phyloP scores from a whole-genome alignment of 2,329 filamentous ascomycete genomes.

The Fusarium robinianum region DNA sequence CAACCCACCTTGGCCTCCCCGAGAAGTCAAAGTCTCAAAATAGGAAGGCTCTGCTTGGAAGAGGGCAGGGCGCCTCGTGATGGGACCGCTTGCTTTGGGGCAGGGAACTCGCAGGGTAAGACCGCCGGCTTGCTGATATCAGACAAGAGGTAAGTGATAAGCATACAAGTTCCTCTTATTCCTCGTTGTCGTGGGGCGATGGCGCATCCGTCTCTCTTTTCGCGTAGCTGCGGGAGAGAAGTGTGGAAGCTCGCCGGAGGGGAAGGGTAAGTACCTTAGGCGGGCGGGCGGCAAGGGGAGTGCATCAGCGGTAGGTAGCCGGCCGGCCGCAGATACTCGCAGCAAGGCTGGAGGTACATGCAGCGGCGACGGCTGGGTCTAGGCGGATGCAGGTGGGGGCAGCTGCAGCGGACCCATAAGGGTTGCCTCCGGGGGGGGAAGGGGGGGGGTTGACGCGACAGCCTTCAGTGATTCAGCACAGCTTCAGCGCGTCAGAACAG shows the following conservation, averaged over 20 bases:
- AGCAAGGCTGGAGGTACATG: conserved; percentile 29
- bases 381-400: conserved; percentile 14
- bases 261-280: conserved; percentile 16
- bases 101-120: no score
- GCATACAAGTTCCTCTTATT: no score
- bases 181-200: no score
- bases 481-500: conserved; percentile 2
- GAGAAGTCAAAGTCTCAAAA: no score
- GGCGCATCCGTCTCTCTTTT: no score
- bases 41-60: no score
- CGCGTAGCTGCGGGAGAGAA: no score
- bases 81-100: no score
- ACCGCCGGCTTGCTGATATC: no score
- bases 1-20: no score
- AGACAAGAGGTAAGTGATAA: no score
- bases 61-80: no score
- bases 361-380: conserved; percentile 9
- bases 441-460: not conserved
- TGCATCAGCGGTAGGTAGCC: conserved; percentile 12
- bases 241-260: conserved; percentile 11
- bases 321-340: conserved; percentile 15
- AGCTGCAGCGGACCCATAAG: conserved; percentile 19
- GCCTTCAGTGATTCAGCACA: conserved; percentile 1
- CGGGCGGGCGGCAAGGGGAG: conserved; percentile 10
- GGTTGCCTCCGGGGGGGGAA: conserved; percentile 6